Base-by-base conservation (phyloP, 2,329 filamentous ascomycete species). In the Phaeosphaeriaceae sp. region DNA sequence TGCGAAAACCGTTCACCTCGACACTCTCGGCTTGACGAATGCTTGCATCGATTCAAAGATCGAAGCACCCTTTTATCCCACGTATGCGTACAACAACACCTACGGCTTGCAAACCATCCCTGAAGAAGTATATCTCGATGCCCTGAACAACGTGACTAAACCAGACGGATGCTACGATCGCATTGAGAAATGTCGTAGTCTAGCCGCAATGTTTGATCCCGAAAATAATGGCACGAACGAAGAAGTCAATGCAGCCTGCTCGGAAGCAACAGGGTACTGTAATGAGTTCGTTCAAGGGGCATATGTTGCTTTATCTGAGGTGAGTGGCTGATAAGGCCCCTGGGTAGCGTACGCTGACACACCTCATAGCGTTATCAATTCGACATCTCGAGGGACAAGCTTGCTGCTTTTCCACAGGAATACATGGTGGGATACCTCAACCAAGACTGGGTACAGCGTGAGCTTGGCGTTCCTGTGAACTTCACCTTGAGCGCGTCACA, bases 381-480 rank as follows among this genome's bases (percentile, higher is more conserved):
- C 52, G 65, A 68, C 22, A 66, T 66, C 6, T 3, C 79, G 80
- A 42, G 9, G 32, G 42, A 40, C 22, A 46, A 19, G 23, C 40
- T 7, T 11, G 42, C 13, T 6, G 19, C 50, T 26, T 57, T 55
- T 19, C 57, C 66, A 28, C 60, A 55, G 1, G 60, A 66, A 1
- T 66, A 64, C 32, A 59, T 64, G 15, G 59, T 63, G 17, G 66
- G 64, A 13, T 67, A 54, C 21, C n/a, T 67, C 46, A 86, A 84
- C 68, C 81, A 85, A 60, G 74, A 79, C 10, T 82, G 82, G 69
- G 83, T 88, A 0, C 85, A 87, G 64, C 71, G 73, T 1, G 85
- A 85, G 0, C 79, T 89, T 1, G 87, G 87, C 6, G 84, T 86
- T 0, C 85, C 85, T 0, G 71, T 88, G n/a, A 88, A 88, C 71